Percentiles rank a stretch among this genome's conserved stretches.
These are phyloP conservation scores for Penicillium simplicissimum DNA, from an alignment of 495 filamentous ascomycete genomes.

Conservation along the genomic window DNA sequence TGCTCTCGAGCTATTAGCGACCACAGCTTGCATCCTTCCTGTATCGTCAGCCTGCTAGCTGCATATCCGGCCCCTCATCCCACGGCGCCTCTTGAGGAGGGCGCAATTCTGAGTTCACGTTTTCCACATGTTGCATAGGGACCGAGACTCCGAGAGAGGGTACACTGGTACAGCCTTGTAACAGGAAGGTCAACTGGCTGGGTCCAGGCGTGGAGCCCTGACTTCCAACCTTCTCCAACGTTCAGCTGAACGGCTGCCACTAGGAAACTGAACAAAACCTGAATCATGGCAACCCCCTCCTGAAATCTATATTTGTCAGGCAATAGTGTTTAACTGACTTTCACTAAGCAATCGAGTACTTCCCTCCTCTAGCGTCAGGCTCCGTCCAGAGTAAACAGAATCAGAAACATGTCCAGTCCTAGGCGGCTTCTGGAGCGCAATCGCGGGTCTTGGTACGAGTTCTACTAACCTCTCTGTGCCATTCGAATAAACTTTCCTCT, in stretches of 20 bases:
- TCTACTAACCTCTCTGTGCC: neutral
- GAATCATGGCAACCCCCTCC: neutral
- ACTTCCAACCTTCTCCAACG: neutral
- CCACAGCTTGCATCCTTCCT: neutral
- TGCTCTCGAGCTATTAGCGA: neutral
- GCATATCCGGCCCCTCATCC: neutral
- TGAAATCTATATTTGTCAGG: neutral
- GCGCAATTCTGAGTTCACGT: neutral
- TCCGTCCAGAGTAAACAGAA: too few relatives aligned
- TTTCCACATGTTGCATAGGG: neutral
- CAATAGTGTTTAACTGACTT: neutral
- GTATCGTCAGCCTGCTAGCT: neutral
- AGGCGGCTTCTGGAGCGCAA: neutral
- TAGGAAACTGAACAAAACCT: neutral
- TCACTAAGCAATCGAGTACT: neutral
- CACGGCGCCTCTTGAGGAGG: neutral
- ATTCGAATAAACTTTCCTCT: neutral
- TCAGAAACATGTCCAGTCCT: slow-evolving; percentile 17
- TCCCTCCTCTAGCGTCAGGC: neutral
- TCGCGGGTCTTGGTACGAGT: slow-evolving; percentile 1
- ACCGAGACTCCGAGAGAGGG: too few relatives aligned
- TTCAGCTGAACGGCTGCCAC: neutral
- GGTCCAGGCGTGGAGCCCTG: neutral
- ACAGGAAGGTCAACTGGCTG: neutral
- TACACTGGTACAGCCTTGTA: neutral